These are phyloP conservation scores for Pleomassaria siparia DNA, from an alignment of 2,329 filamentous ascomycete species.

Conservation along the genomic window DNA sequence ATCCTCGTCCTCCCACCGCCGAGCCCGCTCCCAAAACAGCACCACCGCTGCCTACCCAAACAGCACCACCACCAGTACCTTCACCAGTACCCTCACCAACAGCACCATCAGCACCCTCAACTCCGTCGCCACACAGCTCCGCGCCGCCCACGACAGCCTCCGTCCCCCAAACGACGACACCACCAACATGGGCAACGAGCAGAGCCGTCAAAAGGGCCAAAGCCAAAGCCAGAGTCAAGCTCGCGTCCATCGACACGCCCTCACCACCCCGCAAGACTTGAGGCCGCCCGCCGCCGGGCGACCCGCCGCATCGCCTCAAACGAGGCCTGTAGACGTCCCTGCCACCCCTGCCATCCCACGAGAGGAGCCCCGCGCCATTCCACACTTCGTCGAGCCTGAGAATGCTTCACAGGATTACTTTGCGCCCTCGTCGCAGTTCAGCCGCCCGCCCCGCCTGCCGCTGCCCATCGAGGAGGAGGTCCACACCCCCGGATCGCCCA, in stretches of 20 bases:
- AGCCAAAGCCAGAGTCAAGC: conserved; percentile 7
- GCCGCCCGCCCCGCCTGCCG: conserved; percentile 82
- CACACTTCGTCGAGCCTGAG: conserved; percentile 28
- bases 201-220: conserved; percentile 41
- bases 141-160: conserved; percentile 33
- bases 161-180: conserved; percentile 21
- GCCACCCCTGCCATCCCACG: conserved; percentile 32
- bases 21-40: conserved; percentile 32
- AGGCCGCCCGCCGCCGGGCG: conserved; percentile 8
- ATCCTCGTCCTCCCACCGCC: too few relatives aligned
- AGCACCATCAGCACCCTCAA: conserved; percentile 17
- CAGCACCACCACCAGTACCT: neutral
- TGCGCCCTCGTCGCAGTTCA: conserved; percentile 49
- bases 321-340: conserved; percentile 45
- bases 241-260: conserved; percentile 3
- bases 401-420: conserved; percentile 36
- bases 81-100: conserved; percentile 1
- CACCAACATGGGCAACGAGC: conserved; percentile 48
- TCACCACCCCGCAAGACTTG: neutral
- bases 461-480: conserved; percentile 92
- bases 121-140: conserved; percentile 30
- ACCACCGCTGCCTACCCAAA: conserved; percentile 21
- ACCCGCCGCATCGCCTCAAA: conserved; percentile 30
- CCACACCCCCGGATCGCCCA: conserved; percentile 86
- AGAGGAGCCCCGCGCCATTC: conserved; percentile 18